Evolutionary conservation across 495 filamentous ascomycete genomes (phyloP).

Genomic region (Evernia prunastri): DNA sequence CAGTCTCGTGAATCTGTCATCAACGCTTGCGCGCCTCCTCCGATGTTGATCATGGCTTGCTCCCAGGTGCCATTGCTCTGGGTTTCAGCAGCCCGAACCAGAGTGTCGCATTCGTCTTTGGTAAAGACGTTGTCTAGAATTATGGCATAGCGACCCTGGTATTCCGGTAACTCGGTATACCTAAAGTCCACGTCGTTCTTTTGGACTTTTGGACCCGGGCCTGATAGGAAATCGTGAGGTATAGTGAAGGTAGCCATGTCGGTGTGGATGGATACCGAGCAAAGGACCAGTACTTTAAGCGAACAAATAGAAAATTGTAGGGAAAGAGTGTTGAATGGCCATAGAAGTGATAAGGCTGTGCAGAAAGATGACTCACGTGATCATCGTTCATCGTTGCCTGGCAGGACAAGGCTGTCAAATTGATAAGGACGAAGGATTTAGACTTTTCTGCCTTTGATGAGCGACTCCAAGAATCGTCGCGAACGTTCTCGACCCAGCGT

Average conservation of each 20-base stretch:
- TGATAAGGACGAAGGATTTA: not conserved
- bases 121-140: conserved; percentile 60
- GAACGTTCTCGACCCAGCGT: not conserved
- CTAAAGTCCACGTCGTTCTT: conserved; percentile 34
- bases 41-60: conserved; percentile 64
- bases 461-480: not conserved
- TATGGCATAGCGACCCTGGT: conserved; percentile 49
- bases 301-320: not conserved
- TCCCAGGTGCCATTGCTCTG: conserved; percentile 47
- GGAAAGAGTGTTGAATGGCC: not conserved
- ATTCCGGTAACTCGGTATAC: conserved; percentile 54
- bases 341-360: not conserved
- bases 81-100: conserved; percentile 52
- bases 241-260: not conserved
- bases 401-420: not conserved
- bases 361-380: not conserved
- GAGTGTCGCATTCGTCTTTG: conserved; percentile 51
- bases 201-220: not conserved
- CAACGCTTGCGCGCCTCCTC: conserved; percentile 52
- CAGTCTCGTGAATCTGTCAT: conserved; percentile 56
- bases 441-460: not conserved
- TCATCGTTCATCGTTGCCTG: not conserved
- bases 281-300: not conserved
- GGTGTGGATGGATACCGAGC: not conserved
- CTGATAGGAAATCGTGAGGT: not conserved